Evolutionary conservation across 176 grass and related monocot genomes (phyloP).

Genomic region (Aegilops bicornis): DNA sequence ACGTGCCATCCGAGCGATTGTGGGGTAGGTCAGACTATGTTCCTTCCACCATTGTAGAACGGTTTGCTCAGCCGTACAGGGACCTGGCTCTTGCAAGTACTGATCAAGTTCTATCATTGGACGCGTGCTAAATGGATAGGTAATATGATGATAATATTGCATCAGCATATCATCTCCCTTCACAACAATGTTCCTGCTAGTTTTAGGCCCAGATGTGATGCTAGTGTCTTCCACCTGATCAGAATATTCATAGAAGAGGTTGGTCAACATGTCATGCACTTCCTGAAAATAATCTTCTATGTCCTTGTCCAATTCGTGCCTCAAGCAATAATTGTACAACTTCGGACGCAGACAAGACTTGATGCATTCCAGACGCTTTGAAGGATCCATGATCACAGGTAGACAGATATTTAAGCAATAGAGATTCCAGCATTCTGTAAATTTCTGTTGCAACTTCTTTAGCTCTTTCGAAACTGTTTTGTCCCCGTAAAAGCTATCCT

Average conservation of each 20-base stretch:
- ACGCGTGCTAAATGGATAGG: neutral
- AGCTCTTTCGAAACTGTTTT: conserved; percentile 8
- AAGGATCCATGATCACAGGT: conserved; percentile 8
- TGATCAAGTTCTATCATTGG: conserved; percentile 32
- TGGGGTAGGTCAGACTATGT: conserved; percentile 16
- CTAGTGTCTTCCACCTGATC: neutral
- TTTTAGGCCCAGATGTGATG: neutral
- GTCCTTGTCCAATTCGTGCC: neutral
- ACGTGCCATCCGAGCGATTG: conserved; percentile 21
- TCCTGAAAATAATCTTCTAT: conserved; percentile 7
- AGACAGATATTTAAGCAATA: conserved; percentile 4
- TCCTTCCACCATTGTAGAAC: conserved; percentile 44
- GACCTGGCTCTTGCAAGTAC: conserved; percentile 21
- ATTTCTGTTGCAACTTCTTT: neutral
- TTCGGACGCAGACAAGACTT: neutral
- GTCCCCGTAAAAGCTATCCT: neutral
- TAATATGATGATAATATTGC: neutral
- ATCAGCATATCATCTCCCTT: neutral
- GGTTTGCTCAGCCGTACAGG: neutral
- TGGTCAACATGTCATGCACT: neutral
- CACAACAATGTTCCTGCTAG: neutral
- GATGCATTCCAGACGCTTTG: neutral
- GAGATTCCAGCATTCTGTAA: neutral
- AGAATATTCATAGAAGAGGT: conserved; percentile 13
- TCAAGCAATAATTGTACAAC: neutral